Conservation (phyloP, 345 rosid species). For the Moricandia moricandioides region DNA sequence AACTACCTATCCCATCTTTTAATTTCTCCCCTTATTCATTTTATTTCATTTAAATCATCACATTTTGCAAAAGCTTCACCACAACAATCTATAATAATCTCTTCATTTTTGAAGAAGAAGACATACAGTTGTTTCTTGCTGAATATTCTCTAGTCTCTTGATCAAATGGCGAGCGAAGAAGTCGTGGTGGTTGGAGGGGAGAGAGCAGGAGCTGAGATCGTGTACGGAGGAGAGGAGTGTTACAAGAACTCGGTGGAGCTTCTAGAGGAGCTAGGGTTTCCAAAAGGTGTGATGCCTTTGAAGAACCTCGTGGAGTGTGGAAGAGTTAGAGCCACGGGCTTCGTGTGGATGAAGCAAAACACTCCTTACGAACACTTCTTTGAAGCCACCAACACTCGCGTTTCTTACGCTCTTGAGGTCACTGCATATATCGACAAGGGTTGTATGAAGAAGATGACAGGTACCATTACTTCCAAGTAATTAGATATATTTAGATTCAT, state of each 20-base stretch:
- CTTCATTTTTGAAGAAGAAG: constrained; percentile 11
- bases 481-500: background rate
- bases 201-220: constrained; percentile 72
- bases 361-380: constrained; percentile 82
- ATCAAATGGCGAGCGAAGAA: constrained; percentile 40
- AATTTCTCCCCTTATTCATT: background rate
- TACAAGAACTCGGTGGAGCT: constrained; percentile 60
- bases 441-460: constrained; percentile 91
- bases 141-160: background rate
- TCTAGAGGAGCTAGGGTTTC: constrained; percentile 82
- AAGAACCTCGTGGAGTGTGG: constrained; percentile 88
- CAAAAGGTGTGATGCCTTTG: constrained; percentile 80
- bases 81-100: background rate
- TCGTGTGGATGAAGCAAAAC: constrained; percentile 86
- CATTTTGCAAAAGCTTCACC: constrained; percentile 1
- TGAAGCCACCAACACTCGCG: constrained; percentile 51
- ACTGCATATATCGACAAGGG: constrained; percentile 76
- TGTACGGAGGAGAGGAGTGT: constrained; percentile 69
- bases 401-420: constrained; percentile 67
- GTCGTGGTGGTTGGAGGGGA: constrained; percentile 34
- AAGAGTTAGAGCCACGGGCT: constrained; percentile 72
- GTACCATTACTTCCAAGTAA: constrained; percentile 22
- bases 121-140: background rate
- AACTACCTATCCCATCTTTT: constrained; percentile 22
- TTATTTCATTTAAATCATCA: background rate